Base-by-base conservation (phyloP, 2,329 filamentous ascomycete species). In the Amphichorda felina region DNA sequence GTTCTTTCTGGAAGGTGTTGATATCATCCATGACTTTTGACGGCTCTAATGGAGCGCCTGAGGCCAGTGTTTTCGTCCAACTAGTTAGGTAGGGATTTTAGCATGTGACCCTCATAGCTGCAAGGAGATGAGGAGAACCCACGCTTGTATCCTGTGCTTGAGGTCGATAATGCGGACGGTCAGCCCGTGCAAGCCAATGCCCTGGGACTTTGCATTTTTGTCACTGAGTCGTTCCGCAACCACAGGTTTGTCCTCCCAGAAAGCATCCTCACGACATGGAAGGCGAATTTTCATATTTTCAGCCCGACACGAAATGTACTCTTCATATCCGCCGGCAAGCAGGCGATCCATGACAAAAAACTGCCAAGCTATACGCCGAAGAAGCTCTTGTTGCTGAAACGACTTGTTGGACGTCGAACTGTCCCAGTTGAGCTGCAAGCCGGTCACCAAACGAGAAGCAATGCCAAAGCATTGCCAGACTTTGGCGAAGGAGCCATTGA, bases 401-500 rank as follows among this genome's bases (percentile, higher is more conserved):
- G 51, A 44, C 5, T 51, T 49, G 14, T 48, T 45, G 9, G 40
- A 42, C 11, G 50, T 40, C 18, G 45, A 37, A 30, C 50, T 50
- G 22, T 61, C 55, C 58, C 57, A 61, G 41, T 63, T 63, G 8
- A 58, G 41, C 35, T 60, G 59, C 17, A 61, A 43, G 10, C 56
- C 58, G 14, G 54, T 45, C 50, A 61, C 55, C 29, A 60, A 44
- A 15, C 59, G 50, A 8, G 50, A 49, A 4, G 55, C 56, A 7
- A 58, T 45, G 5, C 56, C 56, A 31, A 59, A 52, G 32, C 55
- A 56, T 38, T 60, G 56, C 59, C 59, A 63, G 9, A 58, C 53
- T 40, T 60, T 60, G 38, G 55, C 53, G 35, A 56, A 54, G 22
- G 54, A 51, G 17, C 54, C 54, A 8, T 50, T 48, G 18, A 60